Evolutionary conservation across 2,329 filamentous ascomycete genomes (phyloP).

Genomic region (Fusarium proliferatum): DNA sequence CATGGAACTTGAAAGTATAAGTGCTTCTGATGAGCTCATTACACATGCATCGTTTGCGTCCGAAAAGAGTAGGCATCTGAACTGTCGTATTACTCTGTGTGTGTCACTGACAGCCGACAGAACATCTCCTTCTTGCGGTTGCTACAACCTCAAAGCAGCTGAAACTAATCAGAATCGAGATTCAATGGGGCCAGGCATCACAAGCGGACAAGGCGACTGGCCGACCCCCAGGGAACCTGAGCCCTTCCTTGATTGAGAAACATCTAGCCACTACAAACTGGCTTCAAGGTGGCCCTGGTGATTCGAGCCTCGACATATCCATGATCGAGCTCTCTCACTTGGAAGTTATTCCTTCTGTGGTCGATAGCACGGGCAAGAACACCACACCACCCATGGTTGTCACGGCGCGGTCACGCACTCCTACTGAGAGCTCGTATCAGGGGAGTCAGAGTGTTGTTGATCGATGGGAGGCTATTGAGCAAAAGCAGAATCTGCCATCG

Average conservation of each 20-base stretch:
- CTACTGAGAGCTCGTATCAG: slow-evolving; percentile 66
- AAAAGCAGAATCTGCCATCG: slow-evolving; percentile 74
- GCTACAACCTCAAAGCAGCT: slow-evolving; percentile 78
- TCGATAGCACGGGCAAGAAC: slow-evolving; percentile 69
- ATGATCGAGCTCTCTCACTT: slow-evolving; percentile 77
- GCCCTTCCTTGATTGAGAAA: slow-evolving; percentile 64
- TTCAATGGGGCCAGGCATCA: slow-evolving; percentile 72
- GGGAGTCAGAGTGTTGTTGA: slow-evolving; percentile 80
- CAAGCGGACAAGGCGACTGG: slow-evolving; percentile 66
- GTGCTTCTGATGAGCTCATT: slow-evolving; percentile 78
- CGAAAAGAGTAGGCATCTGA: slow-evolving; percentile 71
- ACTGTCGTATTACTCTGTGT: neutral
- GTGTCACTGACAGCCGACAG: slow-evolving; percentile 48
- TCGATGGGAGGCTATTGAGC: slow-evolving; percentile 83
- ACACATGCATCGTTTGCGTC: slow-evolving; percentile 82
- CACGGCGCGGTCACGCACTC: slow-evolving; percentile 74
- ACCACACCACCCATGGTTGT: slow-evolving; percentile 72
- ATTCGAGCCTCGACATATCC: slow-evolving; percentile 59
- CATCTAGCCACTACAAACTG: slow-evolving; percentile 69
- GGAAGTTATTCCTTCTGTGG: slow-evolving; percentile 75
- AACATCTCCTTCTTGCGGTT: slow-evolving; percentile 71
- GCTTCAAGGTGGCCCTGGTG: slow-evolving; percentile 60
- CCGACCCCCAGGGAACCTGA: slow-evolving; percentile 59
- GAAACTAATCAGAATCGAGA: slow-evolving; percentile 76
- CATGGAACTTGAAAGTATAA: slow-evolving; percentile 78